Evolutionary conservation across 2,329 filamentous ascomycete genomes (phyloP), one percentile per base, ranked within the genome.

Genomic region (Parasarocladium wereldwijsianum): DNA sequence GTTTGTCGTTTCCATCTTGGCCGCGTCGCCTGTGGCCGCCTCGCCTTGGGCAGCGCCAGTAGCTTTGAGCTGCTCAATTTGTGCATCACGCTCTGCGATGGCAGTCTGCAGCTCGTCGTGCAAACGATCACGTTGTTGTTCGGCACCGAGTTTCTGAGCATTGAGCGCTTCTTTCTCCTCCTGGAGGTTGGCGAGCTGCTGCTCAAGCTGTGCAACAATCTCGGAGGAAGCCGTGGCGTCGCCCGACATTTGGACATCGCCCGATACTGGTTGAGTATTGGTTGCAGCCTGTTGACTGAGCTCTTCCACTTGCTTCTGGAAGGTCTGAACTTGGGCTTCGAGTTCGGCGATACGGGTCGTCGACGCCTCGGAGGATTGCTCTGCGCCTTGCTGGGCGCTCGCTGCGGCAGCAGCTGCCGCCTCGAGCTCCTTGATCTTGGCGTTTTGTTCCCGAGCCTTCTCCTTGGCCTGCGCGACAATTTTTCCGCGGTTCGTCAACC

Each of bases 71-170:
- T 50, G 51, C 35, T 43, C 41, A 19, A 69, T 49, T 8, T 71
- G 68, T 36, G 70, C 60, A 32, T 84, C 78, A 25, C 79, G 62
- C 41, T 84, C 73, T 5, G 65, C 57, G 32, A 72, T 66, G 1
- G 66, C 67, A 8, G 60, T 55, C 30, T 75, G 63, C 9, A 93
- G 57, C 43, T 85, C 75, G 6, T 49, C 39, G 17, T 58, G 65
- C 3, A 76, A 47, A 15, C 46, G 50, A 26, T 62, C 57, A 3
- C 80, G 59, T 36, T 79, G 72, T 34, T 70, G 57, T 38, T 83
- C 70, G n/a, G 82, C 60, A 3, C 61, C 60, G 12, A 73, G 62
- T 50, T 82, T 85, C 47, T 90, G 75, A 8, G 71, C 60, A 6
- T 58, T 74, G 31, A 76, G 65, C 2, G 61, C 62, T 24, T 76